A percentile compares a stretch with the other conserved stretches of the same genome.
phyloP scores from a whole-genome alignment of 495 filamentous ascomycete species.

The Aspergillus egyptiacus region DNA sequence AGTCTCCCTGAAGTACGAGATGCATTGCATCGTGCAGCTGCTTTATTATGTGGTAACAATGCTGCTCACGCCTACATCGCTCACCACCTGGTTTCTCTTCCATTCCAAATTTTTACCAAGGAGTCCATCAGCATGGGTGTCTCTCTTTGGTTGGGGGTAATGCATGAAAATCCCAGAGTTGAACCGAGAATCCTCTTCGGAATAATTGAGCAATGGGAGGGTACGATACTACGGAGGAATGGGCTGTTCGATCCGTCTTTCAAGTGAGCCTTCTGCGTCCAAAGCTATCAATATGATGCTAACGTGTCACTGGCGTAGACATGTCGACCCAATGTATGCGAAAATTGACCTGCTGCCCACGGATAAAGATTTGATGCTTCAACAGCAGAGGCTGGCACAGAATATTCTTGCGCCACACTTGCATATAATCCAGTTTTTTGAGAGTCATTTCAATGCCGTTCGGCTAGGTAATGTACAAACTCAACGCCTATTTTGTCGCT shows the following conservation, averaged over 20 bases:
- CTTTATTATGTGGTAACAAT: conserved; percentile 70
- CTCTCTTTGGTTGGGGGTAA: conserved; percentile 91
- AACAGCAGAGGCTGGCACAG: conserved; percentile 69
- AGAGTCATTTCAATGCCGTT: conserved; percentile 89
- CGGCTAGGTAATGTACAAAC: conserved; percentile 72
- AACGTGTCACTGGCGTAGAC: conserved; percentile 37
- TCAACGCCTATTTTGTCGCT: conserved; percentile 70
- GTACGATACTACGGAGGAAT: conserved; percentile 61
- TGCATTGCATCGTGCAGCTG: conserved; percentile 73
- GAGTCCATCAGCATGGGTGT: conserved; percentile 93
- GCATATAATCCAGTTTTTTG: conserved; percentile 79
- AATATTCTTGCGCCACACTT: conserved; percentile 80
- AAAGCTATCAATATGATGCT: conserved; percentile 4
- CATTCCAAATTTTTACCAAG: conserved; percentile 87
- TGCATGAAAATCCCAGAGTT: conserved; percentile 88
- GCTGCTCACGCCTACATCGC: conserved; percentile 68
- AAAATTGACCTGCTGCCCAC: conserved; percentile 91
- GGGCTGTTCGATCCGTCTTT: conserved; percentile 78
- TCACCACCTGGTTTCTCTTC: conserved; percentile 81
- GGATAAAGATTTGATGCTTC: conserved; percentile 67
- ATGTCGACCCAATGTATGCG: conserved; percentile 80
- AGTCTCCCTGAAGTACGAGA: conserved; percentile 72
- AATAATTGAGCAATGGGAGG: conserved; percentile 82
- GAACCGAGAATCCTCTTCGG: conserved; percentile 77
- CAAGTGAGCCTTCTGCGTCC: conserved; percentile 36